These are phyloP conservation scores for Carex arenaria DNA, from an alignment of 202 grass and related monocot genomes.

Conservation along the genomic window DNA sequence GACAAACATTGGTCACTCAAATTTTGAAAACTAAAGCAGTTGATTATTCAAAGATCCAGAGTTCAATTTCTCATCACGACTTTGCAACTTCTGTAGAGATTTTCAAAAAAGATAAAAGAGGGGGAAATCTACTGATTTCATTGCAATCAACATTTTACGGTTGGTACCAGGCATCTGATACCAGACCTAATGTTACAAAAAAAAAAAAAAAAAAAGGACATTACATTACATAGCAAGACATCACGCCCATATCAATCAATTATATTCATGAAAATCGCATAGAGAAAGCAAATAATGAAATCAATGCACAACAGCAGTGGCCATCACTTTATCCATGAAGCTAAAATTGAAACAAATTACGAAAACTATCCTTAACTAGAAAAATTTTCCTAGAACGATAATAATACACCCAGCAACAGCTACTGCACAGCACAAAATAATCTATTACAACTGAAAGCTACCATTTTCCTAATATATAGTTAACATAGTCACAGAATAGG, in stretches of 20 bases:
- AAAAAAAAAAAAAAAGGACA: no score
- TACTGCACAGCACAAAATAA: constrained; percentile 12
- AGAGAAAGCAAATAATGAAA: not conserved
- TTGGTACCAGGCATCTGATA: no score
- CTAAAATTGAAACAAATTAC: not conserved
- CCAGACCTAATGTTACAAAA: no score
- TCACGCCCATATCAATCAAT: not conserved
- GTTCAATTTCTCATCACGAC: no score
- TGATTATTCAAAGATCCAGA: no score
- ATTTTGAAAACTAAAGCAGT: not conserved
- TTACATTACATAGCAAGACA: no score
- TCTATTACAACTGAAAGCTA: constrained; percentile 19
- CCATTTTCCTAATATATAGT: constrained; percentile 26
- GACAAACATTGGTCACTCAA: not conserved
- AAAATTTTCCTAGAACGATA: not conserved
- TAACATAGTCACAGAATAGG: constrained; percentile 20
- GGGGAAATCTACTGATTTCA: no score
- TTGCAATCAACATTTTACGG: no score
- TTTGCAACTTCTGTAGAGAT: no score
- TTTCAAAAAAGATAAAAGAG: no score
- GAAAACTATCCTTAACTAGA: not conserved
- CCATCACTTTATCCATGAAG: constrained; percentile 1
- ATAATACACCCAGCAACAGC: not conserved
- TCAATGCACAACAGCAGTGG: not conserved
- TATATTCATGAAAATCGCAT: not conserved